Evolutionary conservation across 2,329 filamentous ascomycete species (phyloP), one percentile per base, ranked within the genome.

Genomic region (Colletotrichum noveboracense): DNA sequence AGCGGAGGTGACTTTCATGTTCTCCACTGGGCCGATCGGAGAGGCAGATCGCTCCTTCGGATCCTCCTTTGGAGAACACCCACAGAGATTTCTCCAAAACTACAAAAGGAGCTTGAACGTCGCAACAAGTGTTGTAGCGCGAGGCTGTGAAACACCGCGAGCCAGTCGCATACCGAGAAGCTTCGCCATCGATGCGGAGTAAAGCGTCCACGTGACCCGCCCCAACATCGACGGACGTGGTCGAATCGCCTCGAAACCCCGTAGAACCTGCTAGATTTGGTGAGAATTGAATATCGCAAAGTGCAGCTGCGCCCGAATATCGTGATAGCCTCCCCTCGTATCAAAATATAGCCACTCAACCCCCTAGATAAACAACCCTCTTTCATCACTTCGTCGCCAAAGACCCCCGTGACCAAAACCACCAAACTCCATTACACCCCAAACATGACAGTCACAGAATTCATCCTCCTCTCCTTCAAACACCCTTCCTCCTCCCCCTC

Each of bases 371-470:
- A 66, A 34, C 3, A 13, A 28, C 3, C 16, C 1, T 1, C 14
- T 0, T 12, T 38, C 58, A 32, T 1, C 28, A 13, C 13, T 4
- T 32, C 21, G 8, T 3, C 32, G 48, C 7, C 38, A 56, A 4
- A 38, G 9, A 64, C 18, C 68, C 4, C 2, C 30, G 4, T 26
- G 18, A n/a, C 18, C 24, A 6, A 12, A 16, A 55, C 9, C 24
- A 62, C 18, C 52, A 28, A 21, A 9, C 7, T 24, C 30, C 28
- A 28, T 10, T 16, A 4, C 7, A 12, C 7, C n/a, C 8, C 70
- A 16, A 38, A 32, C 9, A 77, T 76, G 74, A 14, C 66, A 73
- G 26, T 78, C n/a, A 78, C 77, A 8, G 77, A 78, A 52, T 78
- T 78, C 75, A 58, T 77, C 30, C 48, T 56, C 56, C 60, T 76